Conservation (phyloP, 2,329 filamentous ascomycete species). For the Aspergillus niger region DNA sequence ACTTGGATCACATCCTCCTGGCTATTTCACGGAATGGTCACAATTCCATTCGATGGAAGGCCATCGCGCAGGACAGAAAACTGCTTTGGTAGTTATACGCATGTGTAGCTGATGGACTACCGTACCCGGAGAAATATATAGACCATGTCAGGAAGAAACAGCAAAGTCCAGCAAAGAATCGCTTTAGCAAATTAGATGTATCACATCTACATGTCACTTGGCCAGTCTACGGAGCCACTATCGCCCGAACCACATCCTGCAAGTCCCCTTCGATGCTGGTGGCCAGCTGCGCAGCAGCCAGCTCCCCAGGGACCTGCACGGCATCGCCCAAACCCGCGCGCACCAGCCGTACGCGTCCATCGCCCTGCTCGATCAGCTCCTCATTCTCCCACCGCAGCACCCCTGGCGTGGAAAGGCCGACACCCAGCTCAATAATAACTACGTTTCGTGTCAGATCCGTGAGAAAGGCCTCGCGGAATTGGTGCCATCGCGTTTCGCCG, state of each 20-base stretch:
- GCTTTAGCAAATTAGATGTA: no score
- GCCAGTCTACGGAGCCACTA: not conserved
- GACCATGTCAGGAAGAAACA: no score
- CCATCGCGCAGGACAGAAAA: no score
- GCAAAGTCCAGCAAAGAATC: no score
- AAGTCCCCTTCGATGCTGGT: constrained; percentile 20
- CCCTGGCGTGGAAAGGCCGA: constrained; percentile 26
- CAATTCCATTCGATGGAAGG: no score
- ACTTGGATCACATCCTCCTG: no score
- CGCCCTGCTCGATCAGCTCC: constrained; percentile 17
- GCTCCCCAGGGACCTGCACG: constrained; percentile 23
- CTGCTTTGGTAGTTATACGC: no score
- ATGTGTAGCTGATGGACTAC: no score
- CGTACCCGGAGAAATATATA: no score
- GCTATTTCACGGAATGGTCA: no score
- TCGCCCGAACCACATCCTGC: constrained; percentile 7
- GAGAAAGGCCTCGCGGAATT: constrained; percentile 9
- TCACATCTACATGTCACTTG: no score
- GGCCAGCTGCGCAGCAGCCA: constrained; percentile 20
- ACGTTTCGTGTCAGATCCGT: not conserved
- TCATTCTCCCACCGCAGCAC: constrained; percentile 28
- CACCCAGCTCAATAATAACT: constrained; percentile 26
- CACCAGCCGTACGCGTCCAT: constrained; percentile 17
- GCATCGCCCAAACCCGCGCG: constrained; percentile 23
- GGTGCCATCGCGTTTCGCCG: constrained; percentile 16